These are phyloP conservation scores for Poronia punctata DNA, from an alignment of 495 filamentous ascomycete genomes.

Conservation along the genomic window DNA sequence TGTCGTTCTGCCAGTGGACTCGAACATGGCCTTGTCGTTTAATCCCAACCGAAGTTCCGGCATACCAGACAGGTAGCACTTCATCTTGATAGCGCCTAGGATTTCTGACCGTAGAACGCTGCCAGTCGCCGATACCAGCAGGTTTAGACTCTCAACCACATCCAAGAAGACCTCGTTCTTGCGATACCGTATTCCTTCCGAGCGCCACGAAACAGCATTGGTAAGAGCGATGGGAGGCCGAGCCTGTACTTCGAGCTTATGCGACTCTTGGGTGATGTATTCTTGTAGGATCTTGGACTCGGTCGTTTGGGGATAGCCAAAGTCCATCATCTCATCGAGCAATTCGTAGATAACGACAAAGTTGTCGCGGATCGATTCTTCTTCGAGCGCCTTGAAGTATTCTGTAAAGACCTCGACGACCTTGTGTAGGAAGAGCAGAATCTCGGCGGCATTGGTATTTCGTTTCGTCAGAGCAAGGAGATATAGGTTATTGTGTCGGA, in stretches of 20 bases:
- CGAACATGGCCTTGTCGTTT: constrained; percentile 99
- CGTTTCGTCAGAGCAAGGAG: constrained; percentile 97
- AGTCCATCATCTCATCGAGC: constrained; percentile 99
- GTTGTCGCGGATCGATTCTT: constrained; percentile 98
- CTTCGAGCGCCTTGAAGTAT: constrained; percentile 99
- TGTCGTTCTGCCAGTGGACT: constrained; percentile 90
- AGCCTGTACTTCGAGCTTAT: constrained; percentile 96
- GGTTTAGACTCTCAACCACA: constrained; percentile 94
- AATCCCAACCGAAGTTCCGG: constrained; percentile 89
- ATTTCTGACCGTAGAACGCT: constrained; percentile 97
- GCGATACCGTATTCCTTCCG: constrained; percentile 95
- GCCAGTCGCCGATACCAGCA: constrained; percentile 88
- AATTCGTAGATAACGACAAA: constrained; percentile 99
- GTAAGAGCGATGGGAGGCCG: constrained; percentile 99
- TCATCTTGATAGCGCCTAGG: constrained; percentile 97
- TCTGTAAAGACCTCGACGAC: constrained; percentile 98
- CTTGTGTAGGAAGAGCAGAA: constrained; percentile 95
- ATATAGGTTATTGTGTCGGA: constrained; percentile 98
- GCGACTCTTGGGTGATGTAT: constrained; percentile 99
- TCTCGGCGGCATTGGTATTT: constrained; percentile 98
- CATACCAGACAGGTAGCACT: constrained; percentile 98
- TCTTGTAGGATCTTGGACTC: constrained; percentile 99
- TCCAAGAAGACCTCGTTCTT: constrained; percentile 99
- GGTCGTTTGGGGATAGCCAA: constrained; percentile 98
- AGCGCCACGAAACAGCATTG: constrained; percentile 96